Evolutionary conservation across 176 grass and related monocot species (phyloP).

Genomic region (Oropetium thomaeum): DNA sequence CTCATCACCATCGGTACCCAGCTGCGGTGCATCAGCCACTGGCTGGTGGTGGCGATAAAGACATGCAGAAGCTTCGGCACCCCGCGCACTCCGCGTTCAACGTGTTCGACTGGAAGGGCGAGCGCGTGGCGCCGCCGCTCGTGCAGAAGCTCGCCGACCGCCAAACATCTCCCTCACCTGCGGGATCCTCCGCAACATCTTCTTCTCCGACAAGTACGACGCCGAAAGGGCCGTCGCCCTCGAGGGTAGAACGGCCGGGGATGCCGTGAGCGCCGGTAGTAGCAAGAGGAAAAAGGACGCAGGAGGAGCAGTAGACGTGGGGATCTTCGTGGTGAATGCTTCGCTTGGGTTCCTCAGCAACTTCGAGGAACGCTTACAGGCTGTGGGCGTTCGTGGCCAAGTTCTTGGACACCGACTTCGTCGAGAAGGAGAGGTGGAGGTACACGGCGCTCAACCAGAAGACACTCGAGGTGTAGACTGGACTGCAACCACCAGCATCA

Average conservation of each 20-base stretch:
- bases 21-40: constrained; percentile 83
- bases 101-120: constrained; percentile 85
- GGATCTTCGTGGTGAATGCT: constrained; percentile 76
- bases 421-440: constrained; percentile 96
- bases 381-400: constrained; percentile 90
- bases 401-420: constrained; percentile 88
- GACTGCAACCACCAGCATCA: neutral
- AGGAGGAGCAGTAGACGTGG: constrained; percentile 41
- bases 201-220: constrained; percentile 62
- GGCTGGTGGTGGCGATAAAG: constrained; percentile 77
- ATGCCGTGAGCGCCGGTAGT: neutral
- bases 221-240: constrained; percentile 39
- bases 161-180: constrained; percentile 74
- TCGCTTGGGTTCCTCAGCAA: constrained; percentile 81
- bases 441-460: constrained; percentile 86
- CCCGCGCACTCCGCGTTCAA: no score
- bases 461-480: constrained; percentile 53
- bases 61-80: constrained; percentile 73
- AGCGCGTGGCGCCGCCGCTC: constrained; percentile 61
- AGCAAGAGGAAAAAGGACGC: constrained; percentile 29
- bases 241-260: constrained; percentile 29
- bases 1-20: constrained; percentile 64
- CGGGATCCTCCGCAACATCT: constrained; percentile 73
- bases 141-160: constrained; percentile 95
- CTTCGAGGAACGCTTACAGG: constrained; percentile 86